These are phyloP conservation scores for Diaporthe helianthi DNA, from an alignment of 2,329 filamentous ascomycete genomes.

Conservation along the genomic window DNA sequence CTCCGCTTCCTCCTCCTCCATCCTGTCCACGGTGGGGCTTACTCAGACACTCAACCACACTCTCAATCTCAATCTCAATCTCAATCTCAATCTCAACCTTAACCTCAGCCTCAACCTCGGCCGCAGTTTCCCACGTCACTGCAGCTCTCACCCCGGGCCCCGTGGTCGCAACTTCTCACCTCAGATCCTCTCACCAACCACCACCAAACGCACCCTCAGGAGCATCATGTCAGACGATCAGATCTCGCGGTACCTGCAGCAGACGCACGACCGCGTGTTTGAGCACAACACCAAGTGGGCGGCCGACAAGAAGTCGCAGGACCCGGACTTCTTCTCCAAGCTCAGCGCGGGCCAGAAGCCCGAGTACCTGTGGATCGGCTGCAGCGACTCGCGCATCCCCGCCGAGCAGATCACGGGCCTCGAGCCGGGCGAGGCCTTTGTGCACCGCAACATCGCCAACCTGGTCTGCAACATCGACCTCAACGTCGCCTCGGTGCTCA, in stretches of 20 bases:
- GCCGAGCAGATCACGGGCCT: constrained; percentile 86
- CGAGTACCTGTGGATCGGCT: constrained; percentile 87
- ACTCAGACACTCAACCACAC: background rate
- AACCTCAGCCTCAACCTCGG: background rate
- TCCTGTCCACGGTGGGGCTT: background rate
- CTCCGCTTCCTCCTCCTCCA: constrained; percentile 20
- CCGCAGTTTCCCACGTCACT: background rate
- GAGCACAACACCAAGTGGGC: constrained; percentile 74
- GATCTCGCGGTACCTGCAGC: constrained; percentile 62
- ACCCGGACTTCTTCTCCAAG: constrained; percentile 71
- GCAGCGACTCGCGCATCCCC: constrained; percentile 89
- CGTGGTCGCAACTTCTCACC: constrained; percentile 26
- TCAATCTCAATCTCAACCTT: background rate
- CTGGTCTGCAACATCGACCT: constrained; percentile 81
- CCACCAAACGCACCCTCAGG: background rate
- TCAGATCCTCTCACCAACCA: background rate
- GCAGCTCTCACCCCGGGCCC: constrained; percentile 6
- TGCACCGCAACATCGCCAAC: constrained; percentile 96
- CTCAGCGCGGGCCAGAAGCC: constrained; percentile 70
- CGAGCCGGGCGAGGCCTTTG: constrained; percentile 88
- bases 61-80: background rate
- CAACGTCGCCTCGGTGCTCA: constrained; percentile 81
- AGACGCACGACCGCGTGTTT: constrained; percentile 72
- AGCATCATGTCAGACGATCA: constrained; percentile 46
- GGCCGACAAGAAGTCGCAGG: constrained; percentile 60